These are phyloP conservation scores for Citrus glauca DNA, from an alignment of 345 rosid species.

Conservation along the genomic window DNA sequence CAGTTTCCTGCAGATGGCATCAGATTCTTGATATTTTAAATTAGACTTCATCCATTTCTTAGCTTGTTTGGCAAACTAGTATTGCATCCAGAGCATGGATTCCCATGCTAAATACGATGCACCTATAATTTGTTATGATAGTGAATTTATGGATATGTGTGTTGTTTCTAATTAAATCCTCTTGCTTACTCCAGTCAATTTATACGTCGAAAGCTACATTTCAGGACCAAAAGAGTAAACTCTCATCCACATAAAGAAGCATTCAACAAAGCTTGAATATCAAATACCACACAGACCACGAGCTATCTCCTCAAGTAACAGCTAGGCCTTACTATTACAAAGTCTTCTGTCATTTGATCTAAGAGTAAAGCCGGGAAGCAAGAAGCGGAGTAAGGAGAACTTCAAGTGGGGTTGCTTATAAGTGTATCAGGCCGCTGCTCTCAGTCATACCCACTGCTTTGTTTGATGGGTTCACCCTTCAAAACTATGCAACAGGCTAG, in stretches of 20 bases:
- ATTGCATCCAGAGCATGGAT: background rate
- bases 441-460: constrained; percentile 30
- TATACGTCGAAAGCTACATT: background rate
- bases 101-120: background rate
- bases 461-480: constrained; percentile 20
- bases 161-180: background rate
- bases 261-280: background rate
- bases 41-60: background rate
- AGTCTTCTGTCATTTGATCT: too few species aligned
- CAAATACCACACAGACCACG: background rate
- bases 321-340: too few species aligned
- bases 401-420: constrained; percentile 39
- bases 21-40: background rate
- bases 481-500: constrained; percentile 37
- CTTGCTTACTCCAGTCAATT: too few species aligned
- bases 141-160: background rate
- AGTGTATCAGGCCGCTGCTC: constrained; percentile 18
- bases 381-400: constrained; percentile 30
- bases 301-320: background rate
- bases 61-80: background rate
- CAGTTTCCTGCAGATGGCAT: background rate
- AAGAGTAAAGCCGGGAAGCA: constrained; percentile 11
- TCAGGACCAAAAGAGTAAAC: background rate
- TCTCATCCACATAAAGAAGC: background rate
- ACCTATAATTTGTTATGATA: background rate